Evolutionary conservation across 2,329 filamentous ascomycete species (phyloP).

Genomic region (Alternaria consortialis): DNA sequence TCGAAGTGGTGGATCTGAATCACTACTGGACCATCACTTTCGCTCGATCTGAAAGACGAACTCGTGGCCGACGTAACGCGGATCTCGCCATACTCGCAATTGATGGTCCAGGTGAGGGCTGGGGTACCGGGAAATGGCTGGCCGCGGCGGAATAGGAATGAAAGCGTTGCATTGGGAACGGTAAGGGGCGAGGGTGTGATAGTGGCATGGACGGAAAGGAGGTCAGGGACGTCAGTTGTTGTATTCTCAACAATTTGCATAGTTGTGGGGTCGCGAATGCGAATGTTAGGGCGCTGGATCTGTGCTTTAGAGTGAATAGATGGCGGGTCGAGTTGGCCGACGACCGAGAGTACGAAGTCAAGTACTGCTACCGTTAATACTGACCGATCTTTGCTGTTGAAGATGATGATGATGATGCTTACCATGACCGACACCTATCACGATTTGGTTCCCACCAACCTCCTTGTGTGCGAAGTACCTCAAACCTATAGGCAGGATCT

Average conservation of each 20-base stretch:
- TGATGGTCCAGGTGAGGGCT: slow-evolving; percentile 23
- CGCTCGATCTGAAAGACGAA: slow-evolving; percentile 25
- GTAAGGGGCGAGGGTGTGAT: background rate
- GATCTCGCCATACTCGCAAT: slow-evolving; percentile 31
- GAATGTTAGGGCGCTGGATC: slow-evolving; percentile 4
- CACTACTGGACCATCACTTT: slow-evolving; percentile 47
- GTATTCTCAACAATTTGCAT: background rate
- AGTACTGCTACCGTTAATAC: background rate
- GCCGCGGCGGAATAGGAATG: slow-evolving; percentile 23
- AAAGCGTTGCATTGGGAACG: slow-evolving; percentile 16
- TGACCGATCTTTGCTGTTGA: background rate
- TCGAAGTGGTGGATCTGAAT: slow-evolving; percentile 63
- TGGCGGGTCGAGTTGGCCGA: slow-evolving; percentile 27
- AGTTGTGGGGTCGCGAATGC: background rate
- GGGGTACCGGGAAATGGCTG: slow-evolving; percentile 26
- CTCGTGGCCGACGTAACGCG: slow-evolving; percentile 33
- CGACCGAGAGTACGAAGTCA: slow-evolving; percentile 29
- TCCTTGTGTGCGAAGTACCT: slow-evolving; percentile 26
- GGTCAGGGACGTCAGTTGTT: slow-evolving; percentile 57
- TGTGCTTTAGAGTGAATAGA: slow-evolving; percentile 18
- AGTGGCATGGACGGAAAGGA: slow-evolving; percentile 52
- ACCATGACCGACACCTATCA: slow-evolving; percentile 39
- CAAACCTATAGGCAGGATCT: slow-evolving; percentile 22
- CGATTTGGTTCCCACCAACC: slow-evolving; percentile 27
- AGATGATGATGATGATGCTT: slow-evolving; percentile 15